Evolutionary conservation across 805 yeast species (phyloP), one percentile per base, ranked within the genome.

Genomic region (Ogataea minuta): DNA sequence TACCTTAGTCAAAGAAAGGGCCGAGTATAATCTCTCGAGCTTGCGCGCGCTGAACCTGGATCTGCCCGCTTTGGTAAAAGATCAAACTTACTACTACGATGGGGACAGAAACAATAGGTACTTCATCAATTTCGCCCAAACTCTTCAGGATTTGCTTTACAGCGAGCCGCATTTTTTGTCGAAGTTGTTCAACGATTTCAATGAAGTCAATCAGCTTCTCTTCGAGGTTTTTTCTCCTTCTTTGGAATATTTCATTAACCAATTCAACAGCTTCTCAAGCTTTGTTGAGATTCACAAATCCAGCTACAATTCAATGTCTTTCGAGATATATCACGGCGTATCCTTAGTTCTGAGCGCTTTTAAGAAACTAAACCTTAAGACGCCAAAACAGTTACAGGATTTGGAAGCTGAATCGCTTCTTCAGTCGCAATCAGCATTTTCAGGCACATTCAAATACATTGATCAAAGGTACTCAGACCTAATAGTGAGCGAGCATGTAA

Each of bases 401-500:
- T 23, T 36, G 4, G 31, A 37, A 11, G 23, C 39, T 4, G 33
- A 30, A 15, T 29, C 48, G 1, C 32, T 37, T 6, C 4, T 24
- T 2, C 36, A 34, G 23, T 52, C 62, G 11, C 62, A 59, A 28
- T 45, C 55, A 5, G 62, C 80, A n/a, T 79, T 84, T 53, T 59
- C 61, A 36, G 85, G 79, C 39, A 70, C 78, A 34, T 68, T 87
- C 41, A 63, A 63, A 31, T 73, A 70, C 44, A 78, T 85, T 21
- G 85, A 78, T 31, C 53, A 56, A 3, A 67, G 77, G 31, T 61
- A 55, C 12, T 52, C 66, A n/a, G 56, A 53, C 23, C 55, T 77
- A 40, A 56, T 82, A 27, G 83, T 87, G 9, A 71, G 72, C 32
- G 96, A 87, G 45, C 75, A 73, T 20, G 50, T 46, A n/a, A 44